Conservation (phyloP, 1,284 basidiomycete genomes). For the Agroathelia rolfsii region DNA sequence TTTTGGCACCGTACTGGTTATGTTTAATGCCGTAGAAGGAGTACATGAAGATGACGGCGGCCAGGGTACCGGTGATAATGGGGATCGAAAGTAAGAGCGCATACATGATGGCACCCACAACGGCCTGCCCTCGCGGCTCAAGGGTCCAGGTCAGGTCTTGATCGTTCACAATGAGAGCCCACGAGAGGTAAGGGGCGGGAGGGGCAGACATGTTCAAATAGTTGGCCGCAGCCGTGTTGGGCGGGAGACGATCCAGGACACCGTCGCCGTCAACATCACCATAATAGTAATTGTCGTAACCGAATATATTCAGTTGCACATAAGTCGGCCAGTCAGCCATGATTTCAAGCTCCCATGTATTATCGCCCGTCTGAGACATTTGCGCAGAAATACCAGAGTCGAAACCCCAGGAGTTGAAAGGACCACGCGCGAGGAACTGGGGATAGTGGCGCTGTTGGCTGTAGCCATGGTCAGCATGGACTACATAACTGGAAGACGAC, state of each 20-base stretch:
- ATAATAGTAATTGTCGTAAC: conserved; percentile 83
- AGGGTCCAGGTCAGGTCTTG: conserved; percentile 66
- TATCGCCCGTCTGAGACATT: conserved; percentile 54
- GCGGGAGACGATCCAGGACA: conserved; percentile 80
- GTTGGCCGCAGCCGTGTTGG: conserved; percentile 77
- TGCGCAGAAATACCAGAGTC: conserved; percentile 67
- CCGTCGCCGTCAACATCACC: conserved; percentile 83
- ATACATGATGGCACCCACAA: conserved; percentile 76
- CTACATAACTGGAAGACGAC: conserved; percentile 51
- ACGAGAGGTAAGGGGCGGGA: conserved; percentile 71
- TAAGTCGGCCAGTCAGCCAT: conserved; percentile 84
- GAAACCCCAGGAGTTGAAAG: conserved; percentile 86
- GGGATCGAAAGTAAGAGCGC: conserved; percentile 75
- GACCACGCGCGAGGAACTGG: conserved; percentile 76
- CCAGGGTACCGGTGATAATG: conserved; percentile 72
- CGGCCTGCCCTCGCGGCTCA: conserved; percentile 71
- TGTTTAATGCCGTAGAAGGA: conserved; percentile 91
- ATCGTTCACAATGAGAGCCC: conserved; percentile 77
- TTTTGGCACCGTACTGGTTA: conserved; percentile 82
- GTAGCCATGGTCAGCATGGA: conserved; percentile 71
- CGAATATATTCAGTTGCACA: conserved; percentile 82
- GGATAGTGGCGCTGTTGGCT: conserved; percentile 64
- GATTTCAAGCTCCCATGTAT: conserved; percentile 72
- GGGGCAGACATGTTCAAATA: conserved; percentile 85
- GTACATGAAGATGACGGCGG: conserved; percentile 85